Evolutionary conservation across 78 protist species (phyloP), one percentile per base, ranked within the genome.

Genomic region (Paulinella micropora): DNA sequence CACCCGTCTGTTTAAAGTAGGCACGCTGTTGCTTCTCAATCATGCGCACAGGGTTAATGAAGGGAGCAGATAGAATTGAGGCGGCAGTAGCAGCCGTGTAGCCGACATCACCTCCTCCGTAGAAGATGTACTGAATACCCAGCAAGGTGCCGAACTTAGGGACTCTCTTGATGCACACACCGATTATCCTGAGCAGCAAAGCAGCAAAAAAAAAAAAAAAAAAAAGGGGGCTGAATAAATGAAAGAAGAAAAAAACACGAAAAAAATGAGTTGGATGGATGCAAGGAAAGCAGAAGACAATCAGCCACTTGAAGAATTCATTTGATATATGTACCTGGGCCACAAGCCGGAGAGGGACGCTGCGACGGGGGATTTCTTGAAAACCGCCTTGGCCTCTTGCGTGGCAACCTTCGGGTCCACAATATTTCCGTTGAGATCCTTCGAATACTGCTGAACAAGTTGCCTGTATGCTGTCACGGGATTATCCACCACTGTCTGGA

Each of bases 11-110:
- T 39, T 81, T 81, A 15, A 81, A 1, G 86, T 26, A 81, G 39
- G 86, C 86, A 15, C 86, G 86, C 86, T 81, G 86, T 29, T 81
- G 86, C 86, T 81, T 81, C 86, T 81, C 86, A 29, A 81, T 36
- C 86, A 81, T 81, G 41, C 86, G 86, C 34, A 81, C 86, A 1
- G 86, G 86, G 86, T 81, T 81, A 39, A 81, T 81, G 86, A 81
- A 81, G 39, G 86, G 86, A 1, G 86, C 86, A 2, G 86, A 81
- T 38, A 34, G 39, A 39, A 81, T 81, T 1, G 86, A 81, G 32
- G 86, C 86, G 29, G 39, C 86, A 1, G 39, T 34, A 1, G 86
- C 86, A 1, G 86, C 86, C 0, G 39, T 4, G 29, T 36, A 81
- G 38, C 86, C 86, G 34, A 39, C 51, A 38, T 81, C 86, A 39